Conservation (phyloP, 345 rosid species). For the Lepidium sativum region DNA sequence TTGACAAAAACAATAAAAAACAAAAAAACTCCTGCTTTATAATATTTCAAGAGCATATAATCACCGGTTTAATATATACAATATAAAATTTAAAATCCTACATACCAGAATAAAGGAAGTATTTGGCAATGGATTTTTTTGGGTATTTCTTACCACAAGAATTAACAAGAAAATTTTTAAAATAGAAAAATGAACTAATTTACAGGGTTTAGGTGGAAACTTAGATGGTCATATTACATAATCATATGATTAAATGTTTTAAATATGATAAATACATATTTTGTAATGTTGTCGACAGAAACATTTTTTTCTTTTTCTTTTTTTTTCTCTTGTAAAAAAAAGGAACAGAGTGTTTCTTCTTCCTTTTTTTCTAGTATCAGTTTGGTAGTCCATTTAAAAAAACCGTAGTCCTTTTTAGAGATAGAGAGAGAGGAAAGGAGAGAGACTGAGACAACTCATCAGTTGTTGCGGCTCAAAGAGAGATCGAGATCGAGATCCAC, state of each 20-base stretch:
- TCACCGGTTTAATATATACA: too few relatives aligned
- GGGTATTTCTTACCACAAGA: too few relatives aligned
- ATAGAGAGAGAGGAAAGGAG: background rate
- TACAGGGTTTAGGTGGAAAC: too few relatives aligned
- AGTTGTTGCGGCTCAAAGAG: conserved; percentile 12
- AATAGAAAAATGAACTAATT: too few relatives aligned
- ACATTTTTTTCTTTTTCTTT: too few relatives aligned
- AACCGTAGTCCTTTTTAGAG: conserved; percentile 23
- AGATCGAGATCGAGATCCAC: conserved; percentile 28
- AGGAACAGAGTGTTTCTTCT: conserved; percentile 20
- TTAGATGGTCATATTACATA: background rate
- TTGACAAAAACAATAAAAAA: too few relatives aligned
- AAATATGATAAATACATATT: background rate
- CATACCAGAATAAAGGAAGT: too few relatives aligned
- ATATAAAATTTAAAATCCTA: too few relatives aligned
- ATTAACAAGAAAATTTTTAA: too few relatives aligned
- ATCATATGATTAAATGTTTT: background rate
- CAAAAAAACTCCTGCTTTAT: too few relatives aligned
- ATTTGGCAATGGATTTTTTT: too few relatives aligned
- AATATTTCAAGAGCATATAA: too few relatives aligned
- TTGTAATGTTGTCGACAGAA: background rate
- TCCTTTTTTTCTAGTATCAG: conserved; percentile 8
- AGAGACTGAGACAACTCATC: conserved; percentile 26
- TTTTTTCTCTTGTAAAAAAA: background rate
- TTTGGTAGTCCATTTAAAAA: conserved; percentile 19